Percentiles rank a stretch among this genome's conserved stretches.
Evolutionary conservation across 2,329 filamentous ascomycete genomes (phyloP).

Genomic region (Westerdykella aurantiaca): DNA sequence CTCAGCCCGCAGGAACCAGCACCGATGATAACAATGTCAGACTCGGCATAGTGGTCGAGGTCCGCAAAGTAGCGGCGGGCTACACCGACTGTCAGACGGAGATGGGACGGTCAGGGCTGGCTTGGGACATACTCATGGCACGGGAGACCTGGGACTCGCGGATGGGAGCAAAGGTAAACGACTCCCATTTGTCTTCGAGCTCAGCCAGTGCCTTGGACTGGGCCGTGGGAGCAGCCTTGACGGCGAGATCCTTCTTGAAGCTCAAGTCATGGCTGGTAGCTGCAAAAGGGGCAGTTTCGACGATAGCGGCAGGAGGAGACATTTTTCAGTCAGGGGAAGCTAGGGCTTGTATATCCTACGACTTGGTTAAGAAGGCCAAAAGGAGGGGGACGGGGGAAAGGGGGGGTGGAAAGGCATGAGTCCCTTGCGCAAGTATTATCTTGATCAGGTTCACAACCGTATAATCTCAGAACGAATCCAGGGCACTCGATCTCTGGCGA

Average conservation of each 20-base stretch:
- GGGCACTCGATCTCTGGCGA: background rate
- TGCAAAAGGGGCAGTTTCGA: constrained; percentile 41
- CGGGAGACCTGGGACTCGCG: constrained; percentile 88
- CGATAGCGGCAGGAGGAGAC: constrained; percentile 68
- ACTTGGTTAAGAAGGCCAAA: constrained; percentile 25
- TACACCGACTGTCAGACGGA: constrained; percentile 4
- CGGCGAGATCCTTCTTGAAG: constrained; percentile 40
- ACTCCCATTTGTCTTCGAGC: constrained; percentile 72
- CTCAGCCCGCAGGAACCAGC: constrained; percentile 84
- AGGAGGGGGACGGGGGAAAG: constrained; percentile 29
- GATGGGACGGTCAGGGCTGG: background rate
- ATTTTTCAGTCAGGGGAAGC: constrained; percentile 49
- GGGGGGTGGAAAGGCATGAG: constrained; percentile 66
- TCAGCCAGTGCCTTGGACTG: constrained; percentile 55
- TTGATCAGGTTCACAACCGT: constrained; percentile 97
- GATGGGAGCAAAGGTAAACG: constrained; percentile 78
- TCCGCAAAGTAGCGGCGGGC: constrained; percentile 84
- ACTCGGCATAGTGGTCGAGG: constrained; percentile 82
- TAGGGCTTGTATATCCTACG: constrained; percentile 10
- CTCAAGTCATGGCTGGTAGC: constrained; percentile 34
- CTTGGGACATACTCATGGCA: constrained; percentile 60
- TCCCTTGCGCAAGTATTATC: constrained; percentile 99
- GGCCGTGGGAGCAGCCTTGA: constrained; percentile 28
- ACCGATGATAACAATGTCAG: constrained; percentile 88
- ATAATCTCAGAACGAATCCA: constrained; percentile 69